Conservation (phyloP, 208 protist species). For the Leishmania major region DNA sequence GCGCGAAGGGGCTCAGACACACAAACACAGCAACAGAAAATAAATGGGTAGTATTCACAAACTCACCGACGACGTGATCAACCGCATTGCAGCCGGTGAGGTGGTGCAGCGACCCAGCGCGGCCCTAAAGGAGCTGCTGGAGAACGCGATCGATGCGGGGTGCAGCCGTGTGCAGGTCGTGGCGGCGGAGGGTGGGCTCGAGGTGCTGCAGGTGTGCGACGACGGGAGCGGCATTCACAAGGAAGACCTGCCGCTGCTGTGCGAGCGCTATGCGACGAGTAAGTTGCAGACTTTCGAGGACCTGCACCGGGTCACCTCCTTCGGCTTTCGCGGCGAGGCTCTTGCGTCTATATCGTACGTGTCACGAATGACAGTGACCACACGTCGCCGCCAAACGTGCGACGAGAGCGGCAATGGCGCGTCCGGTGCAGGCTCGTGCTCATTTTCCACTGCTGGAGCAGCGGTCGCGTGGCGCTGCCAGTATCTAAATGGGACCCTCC, state of each 20-base stretch:
- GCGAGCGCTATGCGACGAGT: conserved; percentile 97
- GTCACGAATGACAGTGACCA: conserved; percentile 72
- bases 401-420: background rate
- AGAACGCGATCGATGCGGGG: conserved; percentile 98
- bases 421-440: background rate
- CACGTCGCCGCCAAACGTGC: conserved; percentile 35
- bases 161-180: conserved; percentile 89
- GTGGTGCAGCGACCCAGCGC: conserved; percentile 97
- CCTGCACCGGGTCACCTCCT: conserved; percentile 80
- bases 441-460: background rate
- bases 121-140: conserved; percentile 98
- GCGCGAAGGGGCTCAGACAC: background rate
- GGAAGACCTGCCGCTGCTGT: conserved; percentile 96
- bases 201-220: conserved; percentile 97
- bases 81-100: conserved; percentile 98
- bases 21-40: too few species aligned
- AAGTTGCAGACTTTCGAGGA: conserved; percentile 92
- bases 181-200: conserved; percentile 94
- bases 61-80: conserved; percentile 94
- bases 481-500: conserved; percentile 94
- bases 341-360: conserved; percentile 89
- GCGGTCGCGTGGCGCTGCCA: conserved; percentile 54
- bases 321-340: conserved; percentile 94
- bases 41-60: conserved; percentile 81
- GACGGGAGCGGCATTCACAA: conserved; percentile 96